Evolutionary conservation across 1,284 basidiomycete genomes (phyloP).

Genomic region (Boletus sp.): DNA sequence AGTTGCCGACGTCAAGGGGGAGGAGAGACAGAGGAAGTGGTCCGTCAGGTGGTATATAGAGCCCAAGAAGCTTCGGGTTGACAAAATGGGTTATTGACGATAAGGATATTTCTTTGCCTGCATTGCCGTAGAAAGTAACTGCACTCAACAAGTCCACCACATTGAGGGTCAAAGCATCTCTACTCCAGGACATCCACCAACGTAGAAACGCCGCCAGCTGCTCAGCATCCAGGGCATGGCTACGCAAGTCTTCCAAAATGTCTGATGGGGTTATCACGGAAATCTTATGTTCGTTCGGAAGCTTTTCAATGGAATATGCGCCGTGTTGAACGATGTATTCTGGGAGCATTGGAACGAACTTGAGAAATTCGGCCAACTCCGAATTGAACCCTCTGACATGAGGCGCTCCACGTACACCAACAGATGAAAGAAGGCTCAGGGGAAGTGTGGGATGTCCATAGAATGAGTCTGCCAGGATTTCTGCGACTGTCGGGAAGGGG

Average conservation of each 20-base stretch:
- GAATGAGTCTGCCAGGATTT: background rate
- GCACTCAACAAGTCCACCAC: background rate
- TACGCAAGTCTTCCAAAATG: background rate
- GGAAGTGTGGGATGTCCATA: constrained; percentile 6
- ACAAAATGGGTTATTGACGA: constrained; percentile 4
- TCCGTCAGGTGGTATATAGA: constrained; percentile 4
- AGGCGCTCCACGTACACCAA: background rate
- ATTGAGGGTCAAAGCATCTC: background rate
- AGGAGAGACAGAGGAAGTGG: constrained; percentile 7
- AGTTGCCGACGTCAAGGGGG: background rate
- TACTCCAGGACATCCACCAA: background rate
- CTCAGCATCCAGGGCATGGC: background rate
- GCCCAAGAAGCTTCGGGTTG: background rate
- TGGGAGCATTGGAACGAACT: constrained; percentile 5
- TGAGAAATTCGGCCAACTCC: background rate
- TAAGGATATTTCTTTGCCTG: background rate
- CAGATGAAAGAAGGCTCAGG: background rate
- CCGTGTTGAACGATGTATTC: background rate
- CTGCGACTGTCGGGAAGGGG: background rate
- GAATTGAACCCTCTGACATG: background rate
- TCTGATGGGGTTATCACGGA: background rate
- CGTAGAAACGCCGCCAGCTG: constrained; percentile 2
- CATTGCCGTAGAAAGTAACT: background rate
- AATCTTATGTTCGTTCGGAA: background rate
- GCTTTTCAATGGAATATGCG: background rate